Percentiles rank a stretch among this genome's conserved stretches.
Conservation (phyloP, 2,329 filamentous ascomycete species). For the Capronia coronata region DNA sequence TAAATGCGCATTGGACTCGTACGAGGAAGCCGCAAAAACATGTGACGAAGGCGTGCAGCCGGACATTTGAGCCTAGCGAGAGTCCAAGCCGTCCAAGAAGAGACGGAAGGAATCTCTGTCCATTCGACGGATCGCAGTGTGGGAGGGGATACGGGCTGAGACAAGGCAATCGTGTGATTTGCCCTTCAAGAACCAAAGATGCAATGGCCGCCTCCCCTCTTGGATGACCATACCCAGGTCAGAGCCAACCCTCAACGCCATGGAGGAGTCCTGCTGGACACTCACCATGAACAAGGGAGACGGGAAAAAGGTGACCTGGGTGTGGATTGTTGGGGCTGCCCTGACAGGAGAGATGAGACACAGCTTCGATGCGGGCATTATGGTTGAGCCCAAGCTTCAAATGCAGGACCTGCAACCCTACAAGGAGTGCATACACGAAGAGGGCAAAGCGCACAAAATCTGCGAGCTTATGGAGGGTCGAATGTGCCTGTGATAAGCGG, state of each 20-base stretch:
- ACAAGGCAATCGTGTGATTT: neutral
- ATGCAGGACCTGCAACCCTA: neutral
- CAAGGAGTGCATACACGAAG: neutral
- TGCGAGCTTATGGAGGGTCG: conserved; percentile 8
- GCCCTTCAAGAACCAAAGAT: neutral
- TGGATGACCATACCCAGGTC: neutral
- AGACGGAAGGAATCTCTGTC: neutral
- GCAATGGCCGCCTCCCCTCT: neutral
- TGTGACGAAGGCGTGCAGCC: no score
- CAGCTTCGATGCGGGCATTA: neutral
- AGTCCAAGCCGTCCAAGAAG: neutral
- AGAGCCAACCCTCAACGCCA: neutral
- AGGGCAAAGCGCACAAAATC: conserved; percentile 5
- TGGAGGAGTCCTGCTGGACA: neutral
- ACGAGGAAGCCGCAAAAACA: no score
- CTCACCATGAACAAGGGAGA: neutral
- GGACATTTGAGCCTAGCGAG: no score
- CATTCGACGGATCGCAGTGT: neutral
- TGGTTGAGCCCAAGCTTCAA: conserved; percentile 6
- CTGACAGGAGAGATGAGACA: conserved; percentile 7
- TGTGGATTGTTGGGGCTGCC: neutral
- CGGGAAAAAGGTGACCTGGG: neutral
- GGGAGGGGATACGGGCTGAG: neutral
- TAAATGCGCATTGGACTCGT: no score
- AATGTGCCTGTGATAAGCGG: conserved; percentile 1